A percentile compares a stretch with the other conserved stretches of the same genome.
Evolutionary conservation across 139 green algal genomes (phyloP).

Genomic region (Closterium sp.): DNA sequence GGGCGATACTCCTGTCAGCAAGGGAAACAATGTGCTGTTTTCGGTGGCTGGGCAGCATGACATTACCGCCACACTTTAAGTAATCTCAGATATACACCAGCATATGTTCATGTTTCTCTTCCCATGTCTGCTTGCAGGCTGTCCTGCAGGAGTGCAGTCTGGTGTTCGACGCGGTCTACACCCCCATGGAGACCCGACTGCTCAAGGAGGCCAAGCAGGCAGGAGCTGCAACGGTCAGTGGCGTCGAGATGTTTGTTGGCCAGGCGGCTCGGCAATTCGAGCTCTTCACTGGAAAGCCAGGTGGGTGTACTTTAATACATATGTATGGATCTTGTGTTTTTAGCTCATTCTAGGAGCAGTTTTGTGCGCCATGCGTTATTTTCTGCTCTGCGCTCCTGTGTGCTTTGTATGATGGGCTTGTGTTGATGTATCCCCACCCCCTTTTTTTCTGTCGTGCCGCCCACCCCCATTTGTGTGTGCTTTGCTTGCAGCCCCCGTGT

Average conservation of each 20-base stretch:
- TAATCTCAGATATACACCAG: not conserved
- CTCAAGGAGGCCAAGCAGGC: slow-evolving; percentile 53
- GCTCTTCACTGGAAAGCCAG: slow-evolving; percentile 66
- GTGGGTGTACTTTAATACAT: not conserved
- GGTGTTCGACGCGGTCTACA: slow-evolving; percentile 99
- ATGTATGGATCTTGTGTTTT: no score
- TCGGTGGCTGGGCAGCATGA: no score
- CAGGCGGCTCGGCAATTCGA: slow-evolving; percentile 92
- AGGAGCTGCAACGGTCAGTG: slow-evolving; percentile 65
- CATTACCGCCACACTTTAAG: no score
- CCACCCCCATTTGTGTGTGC: not conserved
- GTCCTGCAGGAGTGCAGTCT: slow-evolving; percentile 53
- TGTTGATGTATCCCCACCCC: not conserved
- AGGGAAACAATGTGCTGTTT: not conserved
- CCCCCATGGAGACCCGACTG: slow-evolving; percentile 79
- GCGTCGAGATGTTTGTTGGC: slow-evolving; percentile 96
- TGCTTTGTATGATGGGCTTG: not conserved
- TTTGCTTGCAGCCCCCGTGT: not conserved
- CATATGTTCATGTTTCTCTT: not conserved
- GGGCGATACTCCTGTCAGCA: slow-evolving; percentile 38
- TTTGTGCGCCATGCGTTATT: not conserved
- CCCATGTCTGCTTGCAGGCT: slow-evolving; percentile 6
- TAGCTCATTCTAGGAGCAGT: no score
- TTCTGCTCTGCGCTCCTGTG: not conserved
- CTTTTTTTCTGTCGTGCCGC: not conserved